phyloP scores from a whole-genome alignment of 2,329 filamentous ascomycete genomes.

The Beauveria medogensis region DNA sequence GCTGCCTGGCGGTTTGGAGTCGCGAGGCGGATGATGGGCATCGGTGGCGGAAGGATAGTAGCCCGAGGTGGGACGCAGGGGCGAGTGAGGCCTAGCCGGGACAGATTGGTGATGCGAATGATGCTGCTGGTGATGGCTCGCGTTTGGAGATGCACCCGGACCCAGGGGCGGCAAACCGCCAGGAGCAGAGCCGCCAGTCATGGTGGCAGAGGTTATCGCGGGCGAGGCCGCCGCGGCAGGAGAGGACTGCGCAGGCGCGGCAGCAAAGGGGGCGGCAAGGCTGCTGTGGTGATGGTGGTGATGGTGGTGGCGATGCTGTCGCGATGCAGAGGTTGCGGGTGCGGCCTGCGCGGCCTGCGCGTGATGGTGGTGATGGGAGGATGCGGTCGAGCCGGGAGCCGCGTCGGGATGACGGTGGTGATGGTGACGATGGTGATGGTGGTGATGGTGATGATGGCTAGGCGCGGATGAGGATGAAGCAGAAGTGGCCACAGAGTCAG shows the following conservation, averaged over 20 bases:
- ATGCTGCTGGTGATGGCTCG: conserved; percentile 13
- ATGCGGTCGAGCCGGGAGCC: conserved; percentile 17
- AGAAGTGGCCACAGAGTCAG: neutral
- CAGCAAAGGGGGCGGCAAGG: conserved; percentile 15
- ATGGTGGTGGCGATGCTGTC: conserved; percentile 12
- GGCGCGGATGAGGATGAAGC: neutral
- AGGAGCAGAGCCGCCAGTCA: conserved; percentile 12
- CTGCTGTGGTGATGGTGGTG: conserved; percentile 11
- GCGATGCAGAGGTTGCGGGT: neutral
- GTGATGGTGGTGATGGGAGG: conserved; percentile 17
- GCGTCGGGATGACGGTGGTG: conserved; percentile 15
- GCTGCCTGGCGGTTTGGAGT: conserved; percentile 34
- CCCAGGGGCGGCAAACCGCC: conserved; percentile 4
- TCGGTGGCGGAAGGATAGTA: conserved; percentile 28
- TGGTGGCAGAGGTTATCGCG: conserved; percentile 1
- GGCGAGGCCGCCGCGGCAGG: conserved; percentile 6
- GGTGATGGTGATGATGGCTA: conserved; percentile 21
- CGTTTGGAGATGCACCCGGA: conserved; percentile 8
- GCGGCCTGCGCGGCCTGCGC: neutral
- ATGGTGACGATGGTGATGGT: conserved; percentile 23
- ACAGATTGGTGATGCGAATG: conserved; percentile 3
- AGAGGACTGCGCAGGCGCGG: conserved; percentile 8
- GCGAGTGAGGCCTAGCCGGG: conserved; percentile 22
- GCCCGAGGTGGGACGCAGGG: conserved; percentile 34
- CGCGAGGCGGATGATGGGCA: conserved; percentile 26